These are phyloP conservation scores for Tetrapisispora namnaoensis DNA, from an alignment of 805 yeast species.

Conservation along the genomic window DNA sequence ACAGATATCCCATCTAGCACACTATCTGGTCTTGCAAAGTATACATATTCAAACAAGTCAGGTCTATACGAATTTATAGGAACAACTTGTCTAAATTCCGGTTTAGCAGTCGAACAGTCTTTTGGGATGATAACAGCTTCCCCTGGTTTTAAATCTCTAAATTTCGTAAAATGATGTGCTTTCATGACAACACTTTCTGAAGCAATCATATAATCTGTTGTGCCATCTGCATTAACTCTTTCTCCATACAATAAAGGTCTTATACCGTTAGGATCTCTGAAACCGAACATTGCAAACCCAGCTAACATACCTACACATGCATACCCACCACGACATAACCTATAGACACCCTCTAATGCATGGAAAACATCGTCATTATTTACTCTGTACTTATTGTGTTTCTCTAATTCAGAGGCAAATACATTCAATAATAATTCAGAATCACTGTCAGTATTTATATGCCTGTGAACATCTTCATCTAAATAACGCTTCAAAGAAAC, in stretches of 20 bases:
- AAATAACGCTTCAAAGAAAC: constrained; percentile 63
- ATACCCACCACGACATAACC: constrained; percentile 86
- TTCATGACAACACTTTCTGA: constrained; percentile 90
- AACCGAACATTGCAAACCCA: constrained; percentile 90
- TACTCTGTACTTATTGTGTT: constrained; percentile 86
- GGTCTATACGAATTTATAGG: constrained; percentile 76
- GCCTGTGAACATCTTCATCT: constrained; percentile 93
- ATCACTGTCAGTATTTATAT: constrained; percentile 94
- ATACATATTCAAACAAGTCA: constrained; percentile 93
- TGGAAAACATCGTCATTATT: constrained; percentile 80
- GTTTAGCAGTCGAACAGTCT: constrained; percentile 41
- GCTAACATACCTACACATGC: constrained; percentile 94
- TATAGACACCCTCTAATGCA: constrained; percentile 76
- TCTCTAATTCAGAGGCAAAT: constrained; percentile 85
- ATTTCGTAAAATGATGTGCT: constrained; percentile 76
- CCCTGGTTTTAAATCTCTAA: constrained; percentile 84
- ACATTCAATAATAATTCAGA: constrained; percentile 83
- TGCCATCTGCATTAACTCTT: constrained; percentile 58
- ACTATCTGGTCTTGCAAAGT: constrained; percentile 95
- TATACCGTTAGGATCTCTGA: constrained; percentile 95
- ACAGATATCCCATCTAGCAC: constrained; percentile 96
- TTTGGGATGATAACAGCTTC: constrained; percentile 93
- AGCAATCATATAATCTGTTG: constrained; percentile 85
- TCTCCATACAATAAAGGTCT: constrained; percentile 86
- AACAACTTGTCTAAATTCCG: constrained; percentile 81